A percentile compares a stretch with the other conserved stretches of the same genome.
Conservation (phyloP, 169 alveolate species). For the Plasmodium knowlesi region DNA sequence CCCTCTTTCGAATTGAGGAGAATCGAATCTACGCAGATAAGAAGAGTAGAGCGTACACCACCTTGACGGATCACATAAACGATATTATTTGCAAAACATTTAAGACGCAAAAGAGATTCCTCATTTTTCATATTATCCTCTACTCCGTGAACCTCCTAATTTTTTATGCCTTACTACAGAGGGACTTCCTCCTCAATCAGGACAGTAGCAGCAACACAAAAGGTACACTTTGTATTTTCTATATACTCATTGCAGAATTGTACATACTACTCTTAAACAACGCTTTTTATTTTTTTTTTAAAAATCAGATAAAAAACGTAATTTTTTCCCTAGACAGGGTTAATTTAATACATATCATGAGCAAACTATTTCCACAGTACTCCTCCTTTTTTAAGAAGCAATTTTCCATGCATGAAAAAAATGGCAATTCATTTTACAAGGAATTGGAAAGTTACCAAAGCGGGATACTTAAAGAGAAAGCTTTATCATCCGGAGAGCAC, state of each 20-base stretch:
- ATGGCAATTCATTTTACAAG: neutral
- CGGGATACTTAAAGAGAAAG: neutral
- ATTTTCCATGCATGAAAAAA: neutral
- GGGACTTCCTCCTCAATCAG: neutral
- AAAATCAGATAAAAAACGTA: neutral
- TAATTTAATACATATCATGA: constrained; percentile 39
- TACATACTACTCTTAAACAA: constrained; percentile 49
- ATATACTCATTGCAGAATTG: constrained; percentile 21
- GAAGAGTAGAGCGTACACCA: neutral
- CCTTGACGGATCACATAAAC: constrained; percentile 29
- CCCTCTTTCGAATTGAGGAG: constrained; percentile 5
- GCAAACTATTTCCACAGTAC: constrained; percentile 38
- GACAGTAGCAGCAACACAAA: neutral
- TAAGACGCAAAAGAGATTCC: neutral
- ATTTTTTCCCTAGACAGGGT: constrained; percentile 22
- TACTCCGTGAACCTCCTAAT: constrained; percentile 19
- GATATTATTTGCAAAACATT: constrained; percentile 10
- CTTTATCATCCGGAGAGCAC: neutral
- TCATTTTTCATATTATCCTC: constrained; percentile 26
- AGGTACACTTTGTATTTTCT: constrained; percentile 15
- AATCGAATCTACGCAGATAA: constrained; percentile 14
- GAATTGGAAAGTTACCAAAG: constrained; percentile 3
- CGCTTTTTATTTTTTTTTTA: constrained; percentile 17
- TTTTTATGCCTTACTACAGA: constrained; percentile 27
- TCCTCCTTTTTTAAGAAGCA: constrained; percentile 4